These are phyloP conservation scores for Cairneyella variabilis DNA, from an alignment of 495 filamentous ascomycete genomes.

Conservation along the genomic window DNA sequence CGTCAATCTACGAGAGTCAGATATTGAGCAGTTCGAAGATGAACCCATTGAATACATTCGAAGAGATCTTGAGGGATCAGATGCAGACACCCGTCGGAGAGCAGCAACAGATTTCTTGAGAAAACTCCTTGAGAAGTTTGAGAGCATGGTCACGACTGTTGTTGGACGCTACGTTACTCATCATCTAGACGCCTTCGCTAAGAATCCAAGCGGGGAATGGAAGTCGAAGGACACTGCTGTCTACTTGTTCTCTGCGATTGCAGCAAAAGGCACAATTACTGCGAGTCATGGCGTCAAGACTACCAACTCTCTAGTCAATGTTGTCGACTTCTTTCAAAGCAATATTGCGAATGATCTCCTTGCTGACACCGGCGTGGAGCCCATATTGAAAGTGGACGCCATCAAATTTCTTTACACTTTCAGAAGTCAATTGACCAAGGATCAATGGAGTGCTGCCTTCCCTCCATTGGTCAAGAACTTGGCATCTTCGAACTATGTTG, in stretches of 20 bases:
- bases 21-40: constrained; percentile 94
- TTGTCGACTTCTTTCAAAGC: constrained; percentile 88
- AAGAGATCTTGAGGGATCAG: constrained; percentile 91
- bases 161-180: constrained; percentile 79
- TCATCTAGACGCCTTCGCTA: constrained; percentile 65
- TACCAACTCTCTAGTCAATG: constrained; percentile 78
- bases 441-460: constrained; percentile 84
- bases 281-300: constrained; percentile 80
- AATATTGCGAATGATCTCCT: constrained; percentile 83
- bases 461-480: constrained; percentile 87
- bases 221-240: constrained; percentile 95
- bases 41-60: constrained; percentile 99
- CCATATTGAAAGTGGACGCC: constrained; percentile 92
- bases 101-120: constrained; percentile 92
- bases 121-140: constrained; percentile 82
- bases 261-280: constrained; percentile 83
- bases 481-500: constrained; percentile 81
- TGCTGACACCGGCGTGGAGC: constrained; percentile 57
- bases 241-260: constrained; percentile 91
- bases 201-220: constrained; percentile 73
- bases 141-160: constrained; percentile 73
- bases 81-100: constrained; percentile 85
- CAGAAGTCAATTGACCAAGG: constrained; percentile 80
- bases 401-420: constrained; percentile 97
- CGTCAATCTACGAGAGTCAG: constrained; percentile 81